These are phyloP conservation scores for Dendrobium catenatum DNA, from an alignment of 106 monocot genomes.

Conservation along the genomic window DNA sequence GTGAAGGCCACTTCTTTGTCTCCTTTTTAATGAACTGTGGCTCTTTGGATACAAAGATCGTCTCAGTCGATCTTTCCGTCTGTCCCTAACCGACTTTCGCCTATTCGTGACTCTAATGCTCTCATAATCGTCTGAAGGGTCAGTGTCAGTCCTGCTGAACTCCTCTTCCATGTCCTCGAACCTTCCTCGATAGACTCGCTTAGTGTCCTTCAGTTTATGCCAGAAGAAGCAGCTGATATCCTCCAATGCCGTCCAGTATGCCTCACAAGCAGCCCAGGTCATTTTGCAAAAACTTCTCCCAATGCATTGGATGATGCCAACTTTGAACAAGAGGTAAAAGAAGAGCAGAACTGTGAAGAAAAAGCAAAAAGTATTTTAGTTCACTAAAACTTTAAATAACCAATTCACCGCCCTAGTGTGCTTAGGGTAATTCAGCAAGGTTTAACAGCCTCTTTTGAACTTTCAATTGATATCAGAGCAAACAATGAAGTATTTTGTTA, in stretches of 20 bases:
- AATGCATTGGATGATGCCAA: conserved; percentile 70
- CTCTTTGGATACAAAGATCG: conserved; percentile 41
- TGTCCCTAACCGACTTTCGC: conserved; percentile 31
- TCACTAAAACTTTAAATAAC: too few relatives aligned
- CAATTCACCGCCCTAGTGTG: too few relatives aligned
- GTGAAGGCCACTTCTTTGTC: neutral
- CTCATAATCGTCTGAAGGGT: conserved; percentile 9
- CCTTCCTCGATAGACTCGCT: conserved; percentile 37
- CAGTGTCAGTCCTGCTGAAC: conserved; percentile 21
- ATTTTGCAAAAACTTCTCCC: conserved; percentile 66
- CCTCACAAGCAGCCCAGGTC: conserved; percentile 54
- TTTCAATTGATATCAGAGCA: too few relatives aligned
- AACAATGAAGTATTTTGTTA: too few relatives aligned
- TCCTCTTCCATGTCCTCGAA: conserved; percentile 59
- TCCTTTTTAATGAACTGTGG: conserved; percentile 21
- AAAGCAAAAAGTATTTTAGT: too few relatives aligned
- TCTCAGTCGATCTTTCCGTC: conserved; percentile 38
- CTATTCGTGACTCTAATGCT: conserved; percentile 11
- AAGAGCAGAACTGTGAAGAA: conserved; percentile 53
- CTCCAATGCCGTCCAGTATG: conserved; percentile 60
- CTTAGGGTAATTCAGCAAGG: too few relatives aligned
- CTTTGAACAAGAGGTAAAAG: conserved; percentile 66
- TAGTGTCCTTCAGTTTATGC: conserved; percentile 66
- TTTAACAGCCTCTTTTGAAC: too few relatives aligned
- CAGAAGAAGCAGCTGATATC: conserved; percentile 61